phyloP scores from a whole-genome alignment of 139 green algal genomes.

The Chlorella sp. region DNA sequence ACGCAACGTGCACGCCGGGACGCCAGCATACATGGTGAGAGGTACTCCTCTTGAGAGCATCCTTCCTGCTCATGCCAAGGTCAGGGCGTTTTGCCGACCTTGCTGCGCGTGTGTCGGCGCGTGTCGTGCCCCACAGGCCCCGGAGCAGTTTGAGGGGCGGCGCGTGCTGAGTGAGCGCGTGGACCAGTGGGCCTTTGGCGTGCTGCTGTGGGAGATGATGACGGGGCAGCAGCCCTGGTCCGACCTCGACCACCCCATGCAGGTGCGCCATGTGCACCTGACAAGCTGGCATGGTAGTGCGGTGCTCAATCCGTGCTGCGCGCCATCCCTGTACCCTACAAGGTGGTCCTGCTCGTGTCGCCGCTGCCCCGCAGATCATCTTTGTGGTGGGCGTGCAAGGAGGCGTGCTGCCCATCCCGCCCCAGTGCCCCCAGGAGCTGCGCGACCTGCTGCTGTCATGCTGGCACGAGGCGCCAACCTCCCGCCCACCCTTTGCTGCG shows the following conservation, averaged over 20 bases:
- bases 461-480: conserved; percentile 52
- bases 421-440: conserved; percentile 30
- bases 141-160: conserved; percentile 55
- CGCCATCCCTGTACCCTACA: not conserved
- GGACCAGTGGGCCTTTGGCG: conserved; percentile 52
- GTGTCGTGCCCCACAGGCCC: conserved; percentile 39
- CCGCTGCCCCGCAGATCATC: conserved; percentile 53
- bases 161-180: conserved; percentile 43
- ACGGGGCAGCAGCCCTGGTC: conserved; percentile 62
- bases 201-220: conserved; percentile 72
- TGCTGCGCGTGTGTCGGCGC: no score
- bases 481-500: conserved; percentile 46
- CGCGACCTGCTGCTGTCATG: conserved; percentile 51
- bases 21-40: conserved; percentile 61
- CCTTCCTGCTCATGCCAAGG: no score
- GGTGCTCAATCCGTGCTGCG: not conserved
- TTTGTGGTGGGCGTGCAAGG: conserved; percentile 57
- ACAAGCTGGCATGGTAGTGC: not conserved
- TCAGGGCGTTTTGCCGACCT: no score
- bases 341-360: not conserved
- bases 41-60: no score
- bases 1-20: conserved; percentile 56
- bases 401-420: conserved; percentile 49
- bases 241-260: conserved; percentile 55
- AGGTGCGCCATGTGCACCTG: conserved; percentile 19